Evolutionary conservation across 768 basidiomycete species (phyloP), one percentile per base, ranked within the genome.

Genomic region (Hydnum rufescens): DNA sequence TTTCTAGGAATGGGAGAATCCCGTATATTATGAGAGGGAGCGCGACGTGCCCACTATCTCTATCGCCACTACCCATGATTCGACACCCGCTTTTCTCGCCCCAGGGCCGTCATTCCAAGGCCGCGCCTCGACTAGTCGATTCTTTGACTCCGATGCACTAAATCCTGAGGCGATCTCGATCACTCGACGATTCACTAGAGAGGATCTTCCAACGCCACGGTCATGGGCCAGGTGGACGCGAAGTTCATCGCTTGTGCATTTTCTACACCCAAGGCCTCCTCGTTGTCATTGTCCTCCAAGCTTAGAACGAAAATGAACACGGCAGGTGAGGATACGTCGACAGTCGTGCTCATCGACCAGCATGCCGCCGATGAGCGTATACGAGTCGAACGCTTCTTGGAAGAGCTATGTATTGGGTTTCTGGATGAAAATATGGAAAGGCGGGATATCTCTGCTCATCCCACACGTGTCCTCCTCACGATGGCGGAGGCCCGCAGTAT

Each of bases 301-400:
- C 58, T 36, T 53, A 39, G 34, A 59, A 54, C 43, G 36, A 54
- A 34, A 34, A n/a, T n/a, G n/a, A n/a, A n/a, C n/a, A n/a, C n/a
- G n/a, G n/a, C n/a, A n/a, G n/a, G n/a, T n/a, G n/a, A n/a, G n/a
- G n/a, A n/a, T n/a, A n/a, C n/a, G n/a, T 23, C 44, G 51, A 61
- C 66, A 1, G 72, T 97, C 29, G 69, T 93, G 30, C 71, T 97
- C 50, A 72, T 99, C 46, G 95, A 99, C 67, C 95, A 99, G 64
- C 95, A 99, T 63, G 95, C 95, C 8, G 93, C 92, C n/a, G 88
- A 95, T 62, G 95, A 99, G 65, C 78, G 95, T 22, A 69, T 96
- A 43, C 78, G 92, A 22, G 86, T 97, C 54, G 95, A 99, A 66
- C 66, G 68, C 26, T 82, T 86, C 63, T 70, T 93, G 58, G 72